These are phyloP conservation scores for Xylogone sp. DNA, from an alignment of 2,329 filamentous ascomycete species.

Conservation along the genomic window DNA sequence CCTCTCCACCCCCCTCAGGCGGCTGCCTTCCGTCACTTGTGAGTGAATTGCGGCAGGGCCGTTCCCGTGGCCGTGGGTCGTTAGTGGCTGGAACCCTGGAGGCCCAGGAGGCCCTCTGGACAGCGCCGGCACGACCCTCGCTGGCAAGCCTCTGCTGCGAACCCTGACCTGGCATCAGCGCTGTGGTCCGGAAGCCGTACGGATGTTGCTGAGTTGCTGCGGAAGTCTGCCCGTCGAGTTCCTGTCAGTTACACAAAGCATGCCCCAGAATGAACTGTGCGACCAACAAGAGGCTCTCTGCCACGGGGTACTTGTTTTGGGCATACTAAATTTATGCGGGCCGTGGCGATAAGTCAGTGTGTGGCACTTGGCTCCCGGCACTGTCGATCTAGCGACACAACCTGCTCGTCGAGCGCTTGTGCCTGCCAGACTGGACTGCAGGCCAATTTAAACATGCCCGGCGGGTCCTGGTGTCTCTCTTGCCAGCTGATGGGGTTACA, in stretches of 20 bases:
- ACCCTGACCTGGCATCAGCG: background rate
- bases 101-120: background rate
- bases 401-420: background rate
- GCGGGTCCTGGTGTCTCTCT: background rate
- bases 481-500: background rate
- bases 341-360: background rate
- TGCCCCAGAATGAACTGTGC: background rate
- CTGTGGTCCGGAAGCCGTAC: background rate
- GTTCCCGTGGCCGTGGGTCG: background rate
- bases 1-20: background rate
- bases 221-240: background rate
- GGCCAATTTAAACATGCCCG: background rate
- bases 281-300: background rate
- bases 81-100: background rate
- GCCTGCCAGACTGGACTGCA: background rate
- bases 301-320: background rate
- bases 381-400: background rate
- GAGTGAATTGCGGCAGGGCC: background rate
- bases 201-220: background rate
- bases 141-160: background rate
- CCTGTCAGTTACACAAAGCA: background rate
- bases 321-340: background rate
- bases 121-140: background rate
- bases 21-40: background rate
- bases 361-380: background rate